Conservation (phyloP, 768 basidiomycete species). For the Pluteus cervinus region DNA sequence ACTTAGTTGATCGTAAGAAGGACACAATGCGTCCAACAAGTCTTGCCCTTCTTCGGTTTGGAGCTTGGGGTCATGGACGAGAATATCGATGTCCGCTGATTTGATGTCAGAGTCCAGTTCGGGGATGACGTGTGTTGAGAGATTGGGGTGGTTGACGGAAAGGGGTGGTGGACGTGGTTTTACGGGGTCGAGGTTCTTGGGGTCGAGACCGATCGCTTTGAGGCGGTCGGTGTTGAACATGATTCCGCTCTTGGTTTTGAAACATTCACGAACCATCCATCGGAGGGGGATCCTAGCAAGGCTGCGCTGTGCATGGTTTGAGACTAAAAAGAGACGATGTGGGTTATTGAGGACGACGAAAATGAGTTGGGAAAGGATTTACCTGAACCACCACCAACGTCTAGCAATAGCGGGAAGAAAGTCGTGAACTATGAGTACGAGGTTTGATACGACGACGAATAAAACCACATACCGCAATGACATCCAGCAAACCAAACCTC, state of each 20-base stretch:
- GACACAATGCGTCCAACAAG: constrained; percentile 48
- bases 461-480: constrained; percentile 32
- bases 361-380: background rate
- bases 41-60: constrained; percentile 34
- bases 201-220: constrained; percentile 34
- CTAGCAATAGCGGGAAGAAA: constrained; percentile 6
- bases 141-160: too few species aligned
- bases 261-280: constrained; percentile 71
- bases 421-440: background rate
- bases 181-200: constrained; percentile 30
- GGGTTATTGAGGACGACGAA: background rate
- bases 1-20: constrained; percentile 54
- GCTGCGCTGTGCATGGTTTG: constrained; percentile 31
- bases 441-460: background rate
- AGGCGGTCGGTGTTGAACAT: constrained; percentile 46
- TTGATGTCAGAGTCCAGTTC: too few species aligned
- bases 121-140: too few species aligned
- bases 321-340: too few species aligned
- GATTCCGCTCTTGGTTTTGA: constrained; percentile 50
- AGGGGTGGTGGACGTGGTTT: constrained; percentile 24
- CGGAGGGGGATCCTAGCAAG: constrained; percentile 49
- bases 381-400: constrained; percentile 49
- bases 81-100: constrained; percentile 4
- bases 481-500: constrained; percentile 67
- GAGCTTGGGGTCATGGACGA: constrained; percentile 19